Conservation (phyloP, 2,329 filamentous ascomycete species). For the Penicillium decumbens region DNA sequence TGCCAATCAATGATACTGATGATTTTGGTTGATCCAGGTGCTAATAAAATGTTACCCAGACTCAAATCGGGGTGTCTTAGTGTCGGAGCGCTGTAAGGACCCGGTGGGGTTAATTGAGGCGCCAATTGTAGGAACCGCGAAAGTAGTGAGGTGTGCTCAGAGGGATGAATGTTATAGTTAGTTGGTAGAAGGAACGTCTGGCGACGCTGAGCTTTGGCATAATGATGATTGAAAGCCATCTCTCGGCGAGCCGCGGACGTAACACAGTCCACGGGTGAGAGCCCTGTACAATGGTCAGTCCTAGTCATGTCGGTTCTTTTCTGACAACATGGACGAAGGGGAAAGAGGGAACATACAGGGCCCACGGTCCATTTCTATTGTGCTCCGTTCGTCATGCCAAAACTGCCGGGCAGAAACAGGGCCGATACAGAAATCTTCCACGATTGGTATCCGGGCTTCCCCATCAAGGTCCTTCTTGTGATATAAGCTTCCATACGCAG, state of each 20-base stretch:
- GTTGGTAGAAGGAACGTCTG: constrained; percentile 28
- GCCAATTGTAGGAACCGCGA: constrained; percentile 23
- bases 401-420: constrained; percentile 28
- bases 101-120: constrained; percentile 15
- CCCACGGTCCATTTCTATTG: constrained; percentile 23
- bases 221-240: constrained; percentile 15
- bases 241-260: constrained; percentile 27
- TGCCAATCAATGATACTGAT: constrained; percentile 29
- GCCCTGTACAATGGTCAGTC: constrained; percentile 18
- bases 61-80: constrained; percentile 29
- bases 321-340: no score
- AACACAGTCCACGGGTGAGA: constrained; percentile 19
- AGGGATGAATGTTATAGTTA: constrained; percentile 20
- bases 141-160: constrained; percentile 24
- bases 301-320: background rate
- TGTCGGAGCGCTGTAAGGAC: constrained; percentile 15
- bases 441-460: constrained; percentile 15
- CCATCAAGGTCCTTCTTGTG: constrained; percentile 13
- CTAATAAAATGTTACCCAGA: constrained; percentile 25
- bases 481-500: constrained; percentile 21
- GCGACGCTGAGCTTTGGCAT: constrained; percentile 26
- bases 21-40: constrained; percentile 24
- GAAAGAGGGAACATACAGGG: constrained; percentile 18
- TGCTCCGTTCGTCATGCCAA: constrained; percentile 26
- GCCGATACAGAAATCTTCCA: constrained; percentile 26